Percentiles rank a stretch among this genome's conserved stretches.
These are phyloP conservation scores for Cercospora brassicicola DNA, from an alignment of 2,329 filamentous ascomycete species.

Conservation along the genomic window DNA sequence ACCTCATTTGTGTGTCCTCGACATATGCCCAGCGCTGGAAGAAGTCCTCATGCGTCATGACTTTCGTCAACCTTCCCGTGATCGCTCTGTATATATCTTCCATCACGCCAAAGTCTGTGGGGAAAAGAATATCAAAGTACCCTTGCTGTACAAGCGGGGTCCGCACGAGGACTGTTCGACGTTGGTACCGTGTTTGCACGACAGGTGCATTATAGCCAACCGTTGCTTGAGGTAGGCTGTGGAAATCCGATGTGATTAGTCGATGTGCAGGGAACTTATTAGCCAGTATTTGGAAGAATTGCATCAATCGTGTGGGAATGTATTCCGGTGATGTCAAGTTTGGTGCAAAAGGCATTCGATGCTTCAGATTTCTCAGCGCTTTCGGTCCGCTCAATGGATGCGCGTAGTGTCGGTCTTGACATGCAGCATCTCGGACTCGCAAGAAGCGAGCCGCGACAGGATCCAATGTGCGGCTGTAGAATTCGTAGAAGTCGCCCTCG, in stretches of 20 bases:
- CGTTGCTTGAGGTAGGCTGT: conserved; percentile 77
- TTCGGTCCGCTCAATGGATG: conserved; percentile 59
- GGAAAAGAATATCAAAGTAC: conserved; percentile 98
- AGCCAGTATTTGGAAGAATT: conserved; percentile 91
- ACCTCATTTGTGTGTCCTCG: conserved; percentile 83
- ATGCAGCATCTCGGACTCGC: conserved; percentile 76
- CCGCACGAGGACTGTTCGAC: conserved; percentile 81
- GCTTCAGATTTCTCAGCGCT: conserved; percentile 62
- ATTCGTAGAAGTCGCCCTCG: conserved; percentile 89
- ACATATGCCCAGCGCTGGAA: conserved; percentile 85
- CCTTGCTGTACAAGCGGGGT: conserved; percentile 96
- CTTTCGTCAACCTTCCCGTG: conserved; percentile 85
- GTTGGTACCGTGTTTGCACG: conserved; percentile 88
- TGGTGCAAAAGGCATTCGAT: conserved; percentile 66
- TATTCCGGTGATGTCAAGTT: conserved; percentile 86
- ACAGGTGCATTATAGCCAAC: conserved; percentile 87
- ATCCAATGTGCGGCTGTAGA: conserved; percentile 79
- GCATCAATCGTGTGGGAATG: conserved; percentile 90
- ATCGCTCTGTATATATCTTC: conserved; percentile 90
- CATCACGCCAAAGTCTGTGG: conserved; percentile 87
- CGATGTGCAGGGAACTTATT: conserved; percentile 87
- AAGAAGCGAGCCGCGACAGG: conserved; percentile 80
- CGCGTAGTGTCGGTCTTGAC: conserved; percentile 58
- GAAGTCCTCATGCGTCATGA: conserved; percentile 86
- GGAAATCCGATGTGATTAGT: conserved; percentile 87